Evolutionary conservation across 495 filamentous ascomycete genomes (phyloP).

Genomic region (Aspergillus avenaceus): DNA sequence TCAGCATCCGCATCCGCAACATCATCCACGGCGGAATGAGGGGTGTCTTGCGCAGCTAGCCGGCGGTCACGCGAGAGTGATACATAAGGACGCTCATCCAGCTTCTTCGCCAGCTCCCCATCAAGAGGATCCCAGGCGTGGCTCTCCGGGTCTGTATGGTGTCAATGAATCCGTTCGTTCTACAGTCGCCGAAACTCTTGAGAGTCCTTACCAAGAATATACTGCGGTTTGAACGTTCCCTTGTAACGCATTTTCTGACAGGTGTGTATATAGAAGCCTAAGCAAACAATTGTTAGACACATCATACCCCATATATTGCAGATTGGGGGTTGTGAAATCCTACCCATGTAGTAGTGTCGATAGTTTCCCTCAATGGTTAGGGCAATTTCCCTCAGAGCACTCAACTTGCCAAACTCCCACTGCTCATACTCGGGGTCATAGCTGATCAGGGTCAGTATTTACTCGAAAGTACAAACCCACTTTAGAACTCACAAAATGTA

Average conservation of each 20-base stretch:
- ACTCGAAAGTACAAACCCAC: not conserved
- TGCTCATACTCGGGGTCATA: slow-evolving; percentile 78
- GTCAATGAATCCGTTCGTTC: not conserved
- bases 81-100: slow-evolving; percentile 66
- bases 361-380: slow-evolving; percentile 73
- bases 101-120: slow-evolving; percentile 55
- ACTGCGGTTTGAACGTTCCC: slow-evolving; percentile 76
- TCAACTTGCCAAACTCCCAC: slow-evolving; percentile 83
- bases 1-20: slow-evolving; percentile 22
- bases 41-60: slow-evolving; percentile 4
- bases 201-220: slow-evolving; percentile 58
- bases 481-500: slow-evolving; percentile 68
- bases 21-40: slow-evolving; percentile 12
- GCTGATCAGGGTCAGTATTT: slow-evolving; percentile 23
- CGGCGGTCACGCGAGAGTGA: slow-evolving; percentile 54
- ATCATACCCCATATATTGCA: not conserved
- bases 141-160: slow-evolving; percentile 60
- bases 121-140: slow-evolving; percentile 73
- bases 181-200: not conserved
- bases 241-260: slow-evolving; percentile 89
- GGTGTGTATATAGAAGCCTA: slow-evolving; percentile 67
- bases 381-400: slow-evolving; percentile 79
- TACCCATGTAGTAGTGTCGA: slow-evolving; percentile 72
- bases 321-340: not conserved
- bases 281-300: not conserved